phyloP scores from a whole-genome alignment of 257 asterid genomes.

The Knoxia roxburghii region DNA sequence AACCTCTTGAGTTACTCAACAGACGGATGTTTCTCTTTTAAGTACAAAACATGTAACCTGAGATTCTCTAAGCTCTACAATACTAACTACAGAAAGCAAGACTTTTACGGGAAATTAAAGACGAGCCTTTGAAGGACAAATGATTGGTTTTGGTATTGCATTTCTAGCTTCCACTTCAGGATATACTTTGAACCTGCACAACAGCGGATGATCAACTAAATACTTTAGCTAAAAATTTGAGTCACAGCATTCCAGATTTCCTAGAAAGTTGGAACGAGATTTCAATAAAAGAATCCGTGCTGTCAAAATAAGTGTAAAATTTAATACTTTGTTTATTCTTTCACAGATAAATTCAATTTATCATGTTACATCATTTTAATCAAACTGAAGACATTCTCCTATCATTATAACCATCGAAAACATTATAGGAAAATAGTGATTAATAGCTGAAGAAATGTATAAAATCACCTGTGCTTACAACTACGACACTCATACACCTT shows the following conservation, averaged over 20 bases:
- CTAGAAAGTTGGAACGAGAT: neutral
- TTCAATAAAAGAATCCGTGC: neutral
- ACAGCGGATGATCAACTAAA: conserved; percentile 10
- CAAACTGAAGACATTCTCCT: neutral
- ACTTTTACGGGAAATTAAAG: neutral
- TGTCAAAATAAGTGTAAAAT: neutral
- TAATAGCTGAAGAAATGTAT: neutral
- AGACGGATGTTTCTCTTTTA: neutral
- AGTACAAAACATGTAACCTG: neutral
- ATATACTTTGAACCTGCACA: conserved; percentile 70
- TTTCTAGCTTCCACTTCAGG: conserved; percentile 96
- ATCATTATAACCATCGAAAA: neutral
- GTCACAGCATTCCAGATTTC: neutral
- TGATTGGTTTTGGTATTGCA: conserved; percentile 62
- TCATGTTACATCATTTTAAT: neutral
- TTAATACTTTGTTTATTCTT: neutral
- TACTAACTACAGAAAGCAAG: neutral
- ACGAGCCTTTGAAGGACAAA: conserved; percentile 85
- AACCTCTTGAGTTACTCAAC: neutral
- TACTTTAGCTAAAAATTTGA: neutral
- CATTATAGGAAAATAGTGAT: neutral
- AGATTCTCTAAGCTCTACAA: neutral
- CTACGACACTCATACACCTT: conserved; percentile 73
- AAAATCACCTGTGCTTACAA: conserved; percentile 78
- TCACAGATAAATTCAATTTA: neutral